A percentile compares a stretch with the other conserved stretches of the same genome.
These are phyloP conservation scores for Pichia paraexigua DNA, from an alignment of 805 yeast species.

Conservation along the genomic window DNA sequence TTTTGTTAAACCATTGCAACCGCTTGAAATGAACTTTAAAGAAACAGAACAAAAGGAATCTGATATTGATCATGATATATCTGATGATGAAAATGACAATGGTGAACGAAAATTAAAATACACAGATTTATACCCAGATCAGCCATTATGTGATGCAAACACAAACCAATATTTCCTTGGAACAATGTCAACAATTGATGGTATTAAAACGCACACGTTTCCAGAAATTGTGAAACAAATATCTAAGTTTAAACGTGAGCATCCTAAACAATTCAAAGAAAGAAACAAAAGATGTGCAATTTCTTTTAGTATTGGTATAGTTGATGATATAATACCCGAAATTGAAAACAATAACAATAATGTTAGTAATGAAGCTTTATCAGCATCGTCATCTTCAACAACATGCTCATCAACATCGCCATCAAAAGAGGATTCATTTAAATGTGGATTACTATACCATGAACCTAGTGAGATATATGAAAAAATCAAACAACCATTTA, in stretches of 20 bases:
- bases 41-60: background rate
- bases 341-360: background rate
- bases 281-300: slow-evolving; percentile 31
- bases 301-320: slow-evolving; percentile 41
- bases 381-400: background rate
- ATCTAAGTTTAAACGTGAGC: slow-evolving; percentile 29
- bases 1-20: slow-evolving; percentile 7
- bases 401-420: background rate
- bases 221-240: slow-evolving; percentile 53
- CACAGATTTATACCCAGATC: slow-evolving; percentile 3
- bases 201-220: slow-evolving; percentile 37
- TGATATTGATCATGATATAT: background rate
- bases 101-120: background rate
- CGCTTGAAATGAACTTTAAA: slow-evolving; percentile 3
- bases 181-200: slow-evolving; percentile 29
- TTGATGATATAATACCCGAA: slow-evolving; percentile 23
- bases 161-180: slow-evolving; percentile 69
- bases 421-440: background rate
- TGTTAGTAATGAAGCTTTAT: slow-evolving; percentile 10
- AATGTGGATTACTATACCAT: slow-evolving; percentile 38
- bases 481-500: slow-evolving; percentile 64
- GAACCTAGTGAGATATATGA: slow-evolving; percentile 79
- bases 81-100: background rate
- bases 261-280: slow-evolving; percentile 34
- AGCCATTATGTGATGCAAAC: slow-evolving; percentile 44